A percentile compares a stretch with the other conserved stretches of the same genome.
Evolutionary conservation across 257 asterid genomes (phyloP).

Genomic region (Coffea eugenioides): DNA sequence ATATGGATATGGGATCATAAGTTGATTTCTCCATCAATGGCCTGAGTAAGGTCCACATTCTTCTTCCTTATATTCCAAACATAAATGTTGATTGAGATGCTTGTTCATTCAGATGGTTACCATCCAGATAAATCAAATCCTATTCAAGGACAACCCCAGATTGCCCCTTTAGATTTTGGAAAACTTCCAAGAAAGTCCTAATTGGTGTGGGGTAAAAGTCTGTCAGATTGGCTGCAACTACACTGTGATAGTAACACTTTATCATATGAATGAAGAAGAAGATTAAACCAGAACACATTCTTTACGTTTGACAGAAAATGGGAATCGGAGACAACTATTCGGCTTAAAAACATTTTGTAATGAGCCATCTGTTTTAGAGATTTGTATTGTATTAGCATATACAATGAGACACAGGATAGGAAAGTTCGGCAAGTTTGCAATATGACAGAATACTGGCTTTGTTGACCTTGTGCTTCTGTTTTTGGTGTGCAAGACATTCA

Average conservation of each 20-base stretch:
- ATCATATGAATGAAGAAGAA: too few relatives aligned
- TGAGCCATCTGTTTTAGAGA: background rate
- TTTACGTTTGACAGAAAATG: background rate
- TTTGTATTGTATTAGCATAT: background rate
- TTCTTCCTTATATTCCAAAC: too few relatives aligned
- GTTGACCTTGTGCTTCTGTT: background rate
- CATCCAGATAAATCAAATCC: too few relatives aligned
- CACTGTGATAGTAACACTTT: background rate
- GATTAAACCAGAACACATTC: too few relatives aligned
- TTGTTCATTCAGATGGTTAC: too few relatives aligned
- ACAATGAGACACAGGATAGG: background rate
- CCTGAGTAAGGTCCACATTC: too few relatives aligned
- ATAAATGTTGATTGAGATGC: too few relatives aligned
- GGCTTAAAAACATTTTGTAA: background rate
- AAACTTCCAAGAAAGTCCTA: background rate
- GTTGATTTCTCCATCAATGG: too few relatives aligned
- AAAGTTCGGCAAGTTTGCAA: slow-evolving; percentile 9
- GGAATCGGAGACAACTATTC: background rate
- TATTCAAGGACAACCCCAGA: too few relatives aligned
- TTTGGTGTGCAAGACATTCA: background rate
- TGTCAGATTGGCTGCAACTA: background rate
- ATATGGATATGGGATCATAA: too few relatives aligned
- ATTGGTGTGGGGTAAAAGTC: background rate
- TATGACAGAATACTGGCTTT: background rate
- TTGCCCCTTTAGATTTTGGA: background rate